Evolutionary conservation across 192 early-diverging fungal genomes (phyloP).

Genomic region (Umbelopsis vinacea): DNA sequence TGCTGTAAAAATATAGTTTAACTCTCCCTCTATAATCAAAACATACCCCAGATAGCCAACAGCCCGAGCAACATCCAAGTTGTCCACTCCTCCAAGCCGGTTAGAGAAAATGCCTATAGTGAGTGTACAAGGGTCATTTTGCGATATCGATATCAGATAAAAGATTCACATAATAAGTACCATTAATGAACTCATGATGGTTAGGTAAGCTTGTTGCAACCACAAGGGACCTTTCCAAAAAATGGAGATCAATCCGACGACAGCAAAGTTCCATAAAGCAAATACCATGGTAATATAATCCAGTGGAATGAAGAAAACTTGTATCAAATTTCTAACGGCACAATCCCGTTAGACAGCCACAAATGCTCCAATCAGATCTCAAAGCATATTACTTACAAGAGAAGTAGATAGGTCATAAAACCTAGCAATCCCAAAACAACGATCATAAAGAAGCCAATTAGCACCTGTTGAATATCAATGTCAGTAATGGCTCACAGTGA

Average conservation of each 20-base stretch:
- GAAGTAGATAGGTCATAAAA: constrained; percentile 74
- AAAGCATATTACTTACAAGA: constrained; percentile 31
- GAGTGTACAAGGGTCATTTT: too few relatives aligned
- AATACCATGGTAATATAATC: constrained; percentile 78
- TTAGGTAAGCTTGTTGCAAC: constrained; percentile 79
- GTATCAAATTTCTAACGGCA: constrained; percentile 43
- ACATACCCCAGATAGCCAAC: constrained; percentile 80
- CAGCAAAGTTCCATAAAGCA: constrained; percentile 80
- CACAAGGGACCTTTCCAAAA: constrained; percentile 85
- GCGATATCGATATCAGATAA: too few relatives aligned
- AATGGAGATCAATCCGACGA: constrained; percentile 70
- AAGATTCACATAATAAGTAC: constrained; percentile 31
- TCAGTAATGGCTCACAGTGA: background rate
- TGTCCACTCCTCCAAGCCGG: constrained; percentile 70
- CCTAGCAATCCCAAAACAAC: constrained; percentile 74
- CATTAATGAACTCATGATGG: constrained; percentile 82
- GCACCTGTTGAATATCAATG: constrained; percentile 42
- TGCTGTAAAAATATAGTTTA: background rate
- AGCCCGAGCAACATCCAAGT: constrained; percentile 84
- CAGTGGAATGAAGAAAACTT: constrained; percentile 62
- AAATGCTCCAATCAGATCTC: background rate
- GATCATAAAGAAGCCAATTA: constrained; percentile 77
- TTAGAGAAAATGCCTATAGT: constrained; percentile 72
- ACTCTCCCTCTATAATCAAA: background rate
- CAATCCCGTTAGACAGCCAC: constrained; percentile 5